Percentiles rank a stretch among this genome's conserved stretches.
Evolutionary conservation across 1,284 basidiomycete species (phyloP).

Genomic region (Sporisorium scitamineum): DNA sequence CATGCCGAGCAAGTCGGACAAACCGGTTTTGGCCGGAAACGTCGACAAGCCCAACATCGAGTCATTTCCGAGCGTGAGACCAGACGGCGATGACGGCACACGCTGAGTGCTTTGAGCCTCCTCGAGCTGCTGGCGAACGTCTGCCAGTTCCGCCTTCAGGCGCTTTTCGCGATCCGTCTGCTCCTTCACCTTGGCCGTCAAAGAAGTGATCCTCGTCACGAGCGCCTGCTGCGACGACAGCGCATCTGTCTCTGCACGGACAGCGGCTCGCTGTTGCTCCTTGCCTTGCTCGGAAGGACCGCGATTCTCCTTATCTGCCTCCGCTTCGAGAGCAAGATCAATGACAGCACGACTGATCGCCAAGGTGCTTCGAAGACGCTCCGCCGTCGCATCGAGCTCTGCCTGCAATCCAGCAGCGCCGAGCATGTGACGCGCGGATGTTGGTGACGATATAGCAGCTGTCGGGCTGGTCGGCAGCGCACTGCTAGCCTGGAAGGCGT

Average conservation of each 20-base stretch:
- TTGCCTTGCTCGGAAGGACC: neutral
- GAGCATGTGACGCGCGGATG: constrained; percentile 7
- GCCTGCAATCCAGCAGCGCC: constrained; percentile 25
- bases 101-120: constrained; percentile 11
- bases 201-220: constrained; percentile 15
- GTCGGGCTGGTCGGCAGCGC: constrained; percentile 3
- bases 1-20: constrained; percentile 9
- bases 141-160: constrained; percentile 24
- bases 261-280: constrained; percentile 4
- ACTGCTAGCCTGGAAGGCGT: constrained; percentile 28
- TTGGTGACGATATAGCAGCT: constrained; percentile 12
- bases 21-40: constrained; percentile 13
- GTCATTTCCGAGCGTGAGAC: constrained; percentile 17
- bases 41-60: constrained; percentile 44
- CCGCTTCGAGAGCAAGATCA: constrained; percentile 26
- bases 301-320: constrained; percentile 18
- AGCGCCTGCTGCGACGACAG: constrained; percentile 26
- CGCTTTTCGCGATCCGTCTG: constrained; percentile 23
- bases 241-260: constrained; percentile 16
- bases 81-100: constrained; percentile 22
- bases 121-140: constrained; percentile 30
- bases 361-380: constrained; percentile 29
- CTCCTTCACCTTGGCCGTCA: constrained; percentile 32
- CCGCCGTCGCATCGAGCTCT: constrained; percentile 29
- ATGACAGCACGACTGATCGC: constrained; percentile 39